Base-by-base conservation (phyloP, 164 flowering plant species). In the Magnolia sinica region DNA sequence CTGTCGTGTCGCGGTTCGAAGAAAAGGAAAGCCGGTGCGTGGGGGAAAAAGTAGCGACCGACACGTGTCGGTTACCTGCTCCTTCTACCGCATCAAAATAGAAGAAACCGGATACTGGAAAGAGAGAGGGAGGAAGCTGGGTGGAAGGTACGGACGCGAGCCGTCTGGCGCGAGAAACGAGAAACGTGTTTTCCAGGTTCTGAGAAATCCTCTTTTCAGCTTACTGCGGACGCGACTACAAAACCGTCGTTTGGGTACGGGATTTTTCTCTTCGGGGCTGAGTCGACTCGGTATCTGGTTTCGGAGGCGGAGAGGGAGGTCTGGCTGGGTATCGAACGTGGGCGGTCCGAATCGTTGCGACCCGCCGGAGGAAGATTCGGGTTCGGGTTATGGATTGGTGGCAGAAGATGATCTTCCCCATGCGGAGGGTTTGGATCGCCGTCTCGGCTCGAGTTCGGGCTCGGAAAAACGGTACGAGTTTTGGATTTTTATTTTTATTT, bases 391-490 rank as follows among this genome's bases (percentile, higher is more conserved):
- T 84, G 86, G 86, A 82, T 59, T 70, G 64, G 73, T 84, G 79
- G 84, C 78, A 78, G 8, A 82, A 84, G 75, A 76, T 80, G 81
- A 63, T 84, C 3, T 84, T 82, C 52, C 86, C 86, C 20, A 67
- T 84, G 75, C 67, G 84, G 37, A 82, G 84, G 74, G 86, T 74
- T 52, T 84, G 86, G 84, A 23, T 73, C 14, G 68, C 81, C 71
- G 78, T 82, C 52, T 51, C 86, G 70, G 68, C 81, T 66, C 84
- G 86, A 23, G 81, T 84, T 27, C 71, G 76, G 68, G 63, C 83
- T 23, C 75, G 86, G 19, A 84, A 82, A 74, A 78, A 82, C 68
- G 86, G 86, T 74, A n/a, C 13, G 45, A 37, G 45, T 37, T 37
- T 37, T 37, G 7, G 45, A 37, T 0, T 37, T 4, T 37, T 37